A percentile compares a stretch with the other conserved stretches of the same genome.
Conservation (phyloP, 192 early-diverging fungal species). For the Haplosporangium gracile region DNA sequence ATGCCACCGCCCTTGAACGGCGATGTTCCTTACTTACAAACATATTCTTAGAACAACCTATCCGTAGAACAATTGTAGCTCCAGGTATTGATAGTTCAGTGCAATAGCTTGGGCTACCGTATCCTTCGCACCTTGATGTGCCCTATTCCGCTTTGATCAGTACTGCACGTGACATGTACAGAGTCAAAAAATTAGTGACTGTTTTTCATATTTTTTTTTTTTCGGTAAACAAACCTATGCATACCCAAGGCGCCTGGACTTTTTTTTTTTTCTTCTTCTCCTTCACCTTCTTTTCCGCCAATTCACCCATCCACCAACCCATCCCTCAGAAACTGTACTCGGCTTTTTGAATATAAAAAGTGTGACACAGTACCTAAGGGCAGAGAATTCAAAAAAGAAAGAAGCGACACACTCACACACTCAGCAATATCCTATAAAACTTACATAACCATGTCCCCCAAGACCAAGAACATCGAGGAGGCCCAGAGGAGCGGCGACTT, state of each 20-base stretch:
- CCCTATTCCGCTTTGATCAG: too few species aligned
- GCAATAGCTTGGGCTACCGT: too few species aligned
- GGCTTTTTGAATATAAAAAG: conserved; percentile 51
- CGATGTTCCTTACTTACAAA: too few species aligned
- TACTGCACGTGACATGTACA: too few species aligned
- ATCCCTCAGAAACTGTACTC: conserved; percentile 57
- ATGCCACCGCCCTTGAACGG: too few species aligned
- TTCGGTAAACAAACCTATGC: not conserved
- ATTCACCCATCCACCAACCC: conserved; percentile 1
- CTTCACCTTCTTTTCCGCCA: conserved; percentile 1
- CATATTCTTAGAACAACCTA: too few species aligned
- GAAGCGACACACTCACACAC: not conserved
- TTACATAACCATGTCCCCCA: conserved; percentile 32
- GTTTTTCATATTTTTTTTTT: conserved; percentile 18
- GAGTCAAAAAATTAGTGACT: not conserved
- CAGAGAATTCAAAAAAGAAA: conserved; percentile 36
- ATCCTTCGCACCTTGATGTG: too few species aligned
- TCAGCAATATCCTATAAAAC: not conserved
- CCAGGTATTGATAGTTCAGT: too few species aligned
- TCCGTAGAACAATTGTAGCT: too few species aligned
- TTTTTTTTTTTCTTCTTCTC: not conserved
- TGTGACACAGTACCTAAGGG: conserved; percentile 56
- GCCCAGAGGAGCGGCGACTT: conserved; percentile 60
- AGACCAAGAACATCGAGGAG: conserved; percentile 46
- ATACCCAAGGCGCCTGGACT: not conserved